Conservation (phyloP, 257 asterid species). For the Osmanthus fragrans region DNA sequence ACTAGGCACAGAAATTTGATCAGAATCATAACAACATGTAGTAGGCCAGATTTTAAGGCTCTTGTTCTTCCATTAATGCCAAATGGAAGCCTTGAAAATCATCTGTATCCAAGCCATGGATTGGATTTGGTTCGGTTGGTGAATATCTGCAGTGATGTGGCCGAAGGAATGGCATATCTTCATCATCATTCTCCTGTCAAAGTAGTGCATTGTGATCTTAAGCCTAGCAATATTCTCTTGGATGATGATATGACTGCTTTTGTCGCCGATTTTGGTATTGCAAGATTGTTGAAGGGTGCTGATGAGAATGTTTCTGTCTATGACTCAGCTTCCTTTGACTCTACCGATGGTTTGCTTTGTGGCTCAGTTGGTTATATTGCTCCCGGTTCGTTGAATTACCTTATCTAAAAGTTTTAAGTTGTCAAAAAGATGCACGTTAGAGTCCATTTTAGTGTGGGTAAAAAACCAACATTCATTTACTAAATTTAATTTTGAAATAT, state of each 20-base stretch:
- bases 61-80: constrained; percentile 77
- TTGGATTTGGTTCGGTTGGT: constrained; percentile 52
- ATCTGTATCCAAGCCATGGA: constrained; percentile 50
- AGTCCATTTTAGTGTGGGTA: neutral
- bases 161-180: constrained; percentile 76
- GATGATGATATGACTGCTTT: constrained; percentile 69
- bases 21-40: constrained; percentile 66
- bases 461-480: no score
- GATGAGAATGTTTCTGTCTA: constrained; percentile 26
- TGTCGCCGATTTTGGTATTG: constrained; percentile 78
- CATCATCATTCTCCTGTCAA: constrained; percentile 71
- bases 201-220: constrained; percentile 82
- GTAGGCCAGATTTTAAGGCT: constrained; percentile 82
- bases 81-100: constrained; percentile 76
- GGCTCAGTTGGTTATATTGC: constrained; percentile 87
- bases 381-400: constrained; percentile 49
- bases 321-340: constrained; percentile 56
- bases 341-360: constrained; percentile 66
- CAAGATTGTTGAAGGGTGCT: constrained; percentile 50
- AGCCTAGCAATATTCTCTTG: constrained; percentile 83
- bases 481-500: no score
- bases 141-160: constrained; percentile 70
- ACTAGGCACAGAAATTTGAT: constrained; percentile 72
- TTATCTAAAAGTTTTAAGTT: no score
- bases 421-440: no score